phyloP scores from a whole-genome alignment of 2,329 filamentous ascomycete species.

The Chrysosporium keratinophilum region DNA sequence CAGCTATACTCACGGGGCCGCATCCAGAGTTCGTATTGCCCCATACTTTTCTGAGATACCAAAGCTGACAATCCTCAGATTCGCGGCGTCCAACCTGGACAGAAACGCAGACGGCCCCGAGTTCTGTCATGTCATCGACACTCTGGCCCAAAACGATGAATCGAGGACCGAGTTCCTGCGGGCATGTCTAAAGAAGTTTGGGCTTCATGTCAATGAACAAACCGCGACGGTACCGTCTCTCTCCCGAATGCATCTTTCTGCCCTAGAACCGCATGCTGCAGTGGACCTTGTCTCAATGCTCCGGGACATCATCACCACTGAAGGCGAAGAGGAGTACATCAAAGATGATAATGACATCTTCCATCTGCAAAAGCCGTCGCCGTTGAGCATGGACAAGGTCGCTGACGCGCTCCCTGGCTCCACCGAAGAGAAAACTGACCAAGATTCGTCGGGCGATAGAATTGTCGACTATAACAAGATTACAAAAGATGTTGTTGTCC shows the following conservation, averaged over 20 bases:
- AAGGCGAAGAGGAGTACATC: constrained; percentile 60
- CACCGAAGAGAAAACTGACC: constrained; percentile 24
- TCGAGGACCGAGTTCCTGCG: constrained; percentile 65
- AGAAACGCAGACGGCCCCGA: constrained; percentile 55
- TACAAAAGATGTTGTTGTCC: constrained; percentile 62
- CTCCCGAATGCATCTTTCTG: constrained; percentile 72
- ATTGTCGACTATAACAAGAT: constrained; percentile 65
- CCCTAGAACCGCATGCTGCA: constrained; percentile 52
- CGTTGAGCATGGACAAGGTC: constrained; percentile 49
- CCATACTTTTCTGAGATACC: not conserved
- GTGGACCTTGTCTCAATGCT: constrained; percentile 54
- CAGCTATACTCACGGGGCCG: constrained; percentile 69
- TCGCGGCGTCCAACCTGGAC: constrained; percentile 67
- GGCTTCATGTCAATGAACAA: constrained; percentile 64
- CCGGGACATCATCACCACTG: constrained; percentile 56
- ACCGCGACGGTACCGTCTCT: constrained; percentile 63
- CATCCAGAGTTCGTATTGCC: constrained; percentile 70
- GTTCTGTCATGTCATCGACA: constrained; percentile 60
- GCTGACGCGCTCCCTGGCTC: constrained; percentile 42
- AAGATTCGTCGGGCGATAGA: constrained; percentile 40
- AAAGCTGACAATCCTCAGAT: constrained; percentile 45
- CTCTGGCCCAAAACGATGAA: constrained; percentile 58
- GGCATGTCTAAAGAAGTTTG: constrained; percentile 67
- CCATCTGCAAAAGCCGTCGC: constrained; percentile 57
- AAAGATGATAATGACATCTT: constrained; percentile 77